Percentiles rank a stretch among this genome's conserved stretches.
These are phyloP conservation scores for Tylopilus sp. DNA, from an alignment of 1,284 basidiomycete species.

Conservation along the genomic window DNA sequence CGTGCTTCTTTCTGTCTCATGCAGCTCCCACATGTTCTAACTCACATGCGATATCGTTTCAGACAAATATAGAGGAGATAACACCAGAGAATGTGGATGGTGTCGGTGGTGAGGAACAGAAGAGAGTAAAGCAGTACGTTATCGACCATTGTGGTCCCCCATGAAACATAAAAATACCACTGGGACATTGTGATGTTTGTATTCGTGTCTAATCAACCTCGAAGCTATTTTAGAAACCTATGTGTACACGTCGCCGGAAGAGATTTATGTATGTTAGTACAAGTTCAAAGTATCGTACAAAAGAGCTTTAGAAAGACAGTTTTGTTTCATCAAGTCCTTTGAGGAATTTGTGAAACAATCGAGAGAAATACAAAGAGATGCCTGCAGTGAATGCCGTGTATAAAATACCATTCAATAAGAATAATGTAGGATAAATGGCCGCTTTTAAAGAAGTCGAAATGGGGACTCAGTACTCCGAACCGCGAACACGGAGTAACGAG, in stretches of 20 bases:
- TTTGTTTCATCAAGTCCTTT: slow-evolving; percentile 10
- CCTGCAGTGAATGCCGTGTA: background rate
- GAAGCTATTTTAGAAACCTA: background rate
- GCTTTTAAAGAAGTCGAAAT: background rate
- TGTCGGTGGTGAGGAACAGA: slow-evolving; percentile 82
- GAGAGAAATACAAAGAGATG: slow-evolving; percentile 11
- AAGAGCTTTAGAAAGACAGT: slow-evolving; percentile 2
- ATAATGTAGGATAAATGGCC: slow-evolving; percentile 17
- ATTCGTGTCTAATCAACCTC: background rate
- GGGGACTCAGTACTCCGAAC: background rate
- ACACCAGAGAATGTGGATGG: slow-evolving; percentile 88
- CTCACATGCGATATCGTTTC: slow-evolving; percentile 43
- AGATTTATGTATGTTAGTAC: no score
- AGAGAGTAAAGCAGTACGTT: slow-evolving; percentile 80
- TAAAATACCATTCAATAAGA: slow-evolving; percentile 19
- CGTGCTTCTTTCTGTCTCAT: slow-evolving; percentile 40
- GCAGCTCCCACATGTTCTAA: slow-evolving; percentile 12
- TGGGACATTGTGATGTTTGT: background rate
- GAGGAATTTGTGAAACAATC: slow-evolving; percentile 18
- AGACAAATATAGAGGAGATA: slow-evolving; percentile 85
- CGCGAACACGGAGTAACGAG: background rate
- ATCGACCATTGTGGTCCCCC: slow-evolving; percentile 70
- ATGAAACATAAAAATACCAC: slow-evolving; percentile 16
- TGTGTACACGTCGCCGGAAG: background rate
- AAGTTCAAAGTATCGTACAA: slow-evolving; percentile 10